Evolutionary conservation across 2,329 filamentous ascomycete species (phyloP).

Genomic region (Talaromyces islandicus): DNA sequence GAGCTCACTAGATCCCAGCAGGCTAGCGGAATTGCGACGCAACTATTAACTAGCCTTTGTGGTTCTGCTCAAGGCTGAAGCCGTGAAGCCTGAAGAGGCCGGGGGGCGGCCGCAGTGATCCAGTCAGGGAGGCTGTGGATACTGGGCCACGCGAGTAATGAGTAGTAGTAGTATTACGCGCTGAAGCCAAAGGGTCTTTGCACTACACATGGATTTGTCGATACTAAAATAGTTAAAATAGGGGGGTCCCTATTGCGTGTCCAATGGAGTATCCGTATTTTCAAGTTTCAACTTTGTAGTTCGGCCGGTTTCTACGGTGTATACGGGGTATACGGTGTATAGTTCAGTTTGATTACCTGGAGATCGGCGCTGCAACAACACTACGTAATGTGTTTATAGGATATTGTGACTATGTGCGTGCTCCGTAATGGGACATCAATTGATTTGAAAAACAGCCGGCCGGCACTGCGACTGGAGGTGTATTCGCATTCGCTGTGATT

Average conservation of each 20-base stretch:
- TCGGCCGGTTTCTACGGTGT: background rate
- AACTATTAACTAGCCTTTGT: background rate
- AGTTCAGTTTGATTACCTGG: background rate
- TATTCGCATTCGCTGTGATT: background rate
- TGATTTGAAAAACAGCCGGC: background rate
- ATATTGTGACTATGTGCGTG: too few relatives aligned
- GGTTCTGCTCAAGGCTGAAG: background rate
- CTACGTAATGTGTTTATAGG: too few relatives aligned
- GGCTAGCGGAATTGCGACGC: background rate
- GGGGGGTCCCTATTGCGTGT: background rate
- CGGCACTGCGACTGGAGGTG: background rate
- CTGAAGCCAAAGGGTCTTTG: too few relatives aligned
- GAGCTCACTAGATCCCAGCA: background rate
- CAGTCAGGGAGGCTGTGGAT: background rate
- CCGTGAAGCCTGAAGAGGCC: background rate
- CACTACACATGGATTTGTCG: too few relatives aligned
- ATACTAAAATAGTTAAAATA: background rate
- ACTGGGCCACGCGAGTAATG: background rate
- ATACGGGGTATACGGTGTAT: background rate
- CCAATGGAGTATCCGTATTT: background rate
- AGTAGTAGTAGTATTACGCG: too few relatives aligned
- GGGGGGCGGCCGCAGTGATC: background rate
- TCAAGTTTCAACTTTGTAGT: too few relatives aligned
- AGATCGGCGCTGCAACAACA: background rate
- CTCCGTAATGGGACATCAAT: too few relatives aligned